Base-by-base conservation (phyloP, 2,329 filamentous ascomycete species). In the Fusarium nygamai region DNA sequence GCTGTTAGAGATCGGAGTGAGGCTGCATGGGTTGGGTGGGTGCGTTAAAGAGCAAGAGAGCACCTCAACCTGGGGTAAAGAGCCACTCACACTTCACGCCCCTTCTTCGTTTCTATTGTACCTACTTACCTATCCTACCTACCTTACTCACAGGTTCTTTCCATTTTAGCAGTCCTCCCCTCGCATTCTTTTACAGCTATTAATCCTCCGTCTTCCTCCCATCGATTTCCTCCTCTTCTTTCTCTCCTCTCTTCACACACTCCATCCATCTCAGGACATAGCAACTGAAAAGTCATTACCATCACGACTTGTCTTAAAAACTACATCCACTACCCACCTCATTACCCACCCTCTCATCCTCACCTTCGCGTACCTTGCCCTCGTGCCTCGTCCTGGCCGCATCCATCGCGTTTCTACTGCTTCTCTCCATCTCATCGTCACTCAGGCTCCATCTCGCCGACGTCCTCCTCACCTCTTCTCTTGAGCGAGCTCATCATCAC, bases 31-130 rank as follows among this genome's bases (percentile, higher is more conserved):
- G 57, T 69, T 64, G 47, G 56, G 65, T 69, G 59, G 66, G 34
- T 31, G 51, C 51, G 51, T 70, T 54, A 54, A 60, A 70, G 67
- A 69, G 66, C n/a, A 27, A 53, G 31, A 53, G 50, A 70, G 67
- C 66, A 70, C 67, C 61, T 70, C 67, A 70, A 70, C 67, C 67
- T 70, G 67, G 67, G 67, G 67, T 70, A 70, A 78, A 78, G 77
- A 77, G 73, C 74, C 77, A 79, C 76, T 78, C 74, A 74, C 76
- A 70, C 67, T 66, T 64, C 54, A 71, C 54, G 72, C 78, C 74
- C 75, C 76, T 74, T 78, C 75, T 69, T 71, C 74, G 64, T 71
- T 31, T 67, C 63, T 57, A 36, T 36, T 36, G 36, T n/a, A n/a
- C n/a, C n/a, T n/a, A n/a, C n/a, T n/a, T n/a, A n/a, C n/a, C n/a